Base-by-base conservation (phyloP, 176 grass and related monocot species). In the Lolium perenne region DNA sequence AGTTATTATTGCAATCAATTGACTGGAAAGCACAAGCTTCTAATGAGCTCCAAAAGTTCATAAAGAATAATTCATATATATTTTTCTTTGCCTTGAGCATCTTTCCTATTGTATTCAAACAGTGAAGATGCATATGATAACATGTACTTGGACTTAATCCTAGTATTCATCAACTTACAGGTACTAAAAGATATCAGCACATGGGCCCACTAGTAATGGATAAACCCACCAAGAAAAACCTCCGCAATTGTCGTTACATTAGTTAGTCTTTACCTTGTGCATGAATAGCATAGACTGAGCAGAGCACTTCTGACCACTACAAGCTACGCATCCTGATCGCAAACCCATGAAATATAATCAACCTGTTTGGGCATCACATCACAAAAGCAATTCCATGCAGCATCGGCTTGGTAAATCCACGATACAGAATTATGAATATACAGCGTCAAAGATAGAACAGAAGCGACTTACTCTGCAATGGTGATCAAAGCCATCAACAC, bases 251-350 rank as follows among this genome's bases (percentile, higher is more conserved):
- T 73, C 41, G 47, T 72, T 14, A 49, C 18, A 58, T 56, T 64
- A 22, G 35, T 16, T 57, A 88, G 29, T 75, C 23, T 74, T 66
- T 79, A 95, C 96, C 92, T 98, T 91, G 86, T 98, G 96, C 88
- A 98, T 88, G 69, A 94, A 98, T 57, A 98, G 82, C 79, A 98
- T 92, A 77, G 93, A 95, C 84, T 98, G 96, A 82, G 93, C 93
- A 91, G 96, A 98, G 86, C 96, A 98, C 72, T 98, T 98, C 77
- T 98, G 96, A 76, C 96, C 93, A 45, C 93, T 95, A 67, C 96
- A 98, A 88, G 96, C 93, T 98, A 95, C 51, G 96, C 96, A 94
- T 98, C 96, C 89, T 98, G 96, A 80, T 98, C 96, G 3, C 96
- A 98, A 84, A 98, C 96, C 96, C 93, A 98, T 86, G 93, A 84